phyloP scores from a whole-genome alignment of 768 basidiomycete genomes.

The Pisolithus albus region DNA sequence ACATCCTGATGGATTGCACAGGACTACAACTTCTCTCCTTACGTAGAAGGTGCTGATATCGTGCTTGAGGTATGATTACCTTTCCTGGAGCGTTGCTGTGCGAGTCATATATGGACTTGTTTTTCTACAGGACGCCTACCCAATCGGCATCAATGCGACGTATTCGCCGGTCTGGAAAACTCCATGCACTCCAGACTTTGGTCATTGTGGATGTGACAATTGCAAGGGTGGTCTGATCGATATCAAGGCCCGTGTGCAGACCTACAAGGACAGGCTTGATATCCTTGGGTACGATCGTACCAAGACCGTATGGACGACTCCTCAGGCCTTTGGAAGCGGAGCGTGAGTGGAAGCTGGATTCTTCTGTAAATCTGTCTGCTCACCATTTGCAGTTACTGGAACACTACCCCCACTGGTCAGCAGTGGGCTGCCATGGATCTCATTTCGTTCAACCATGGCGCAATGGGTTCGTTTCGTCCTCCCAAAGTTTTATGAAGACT shows the following conservation, averaged over 20 bases:
- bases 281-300: conserved; percentile 58
- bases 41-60: conserved; percentile 60
- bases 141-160: conserved; percentile 52
- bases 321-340: conserved; percentile 67
- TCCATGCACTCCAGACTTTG: conserved; percentile 54
- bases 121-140: conserved; percentile 16
- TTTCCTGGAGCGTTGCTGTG: conserved; percentile 26
- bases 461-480: conserved; percentile 10
- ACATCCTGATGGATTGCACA: conserved; percentile 12
- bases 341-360: conserved; percentile 15
- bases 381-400: conserved; percentile 20
- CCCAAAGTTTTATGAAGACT: not conserved
- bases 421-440: conserved; percentile 22
- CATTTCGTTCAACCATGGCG: conserved; percentile 22
- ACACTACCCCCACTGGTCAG: conserved; percentile 21
- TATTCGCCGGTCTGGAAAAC: conserved; percentile 56
- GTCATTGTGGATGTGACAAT: conserved; percentile 68
- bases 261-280: conserved; percentile 51
- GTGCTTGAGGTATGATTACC: conserved; percentile 58
- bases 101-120: not conserved
- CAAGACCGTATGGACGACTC: conserved; percentile 70
- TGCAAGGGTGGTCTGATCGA: conserved; percentile 62
- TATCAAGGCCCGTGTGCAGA: conserved; percentile 57
- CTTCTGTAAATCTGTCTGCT: not conserved
- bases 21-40: conserved; percentile 57